Evolutionary conservation across 148 eudicot genomes (phyloP).

Genomic region (Linanthus parryae): DNA sequence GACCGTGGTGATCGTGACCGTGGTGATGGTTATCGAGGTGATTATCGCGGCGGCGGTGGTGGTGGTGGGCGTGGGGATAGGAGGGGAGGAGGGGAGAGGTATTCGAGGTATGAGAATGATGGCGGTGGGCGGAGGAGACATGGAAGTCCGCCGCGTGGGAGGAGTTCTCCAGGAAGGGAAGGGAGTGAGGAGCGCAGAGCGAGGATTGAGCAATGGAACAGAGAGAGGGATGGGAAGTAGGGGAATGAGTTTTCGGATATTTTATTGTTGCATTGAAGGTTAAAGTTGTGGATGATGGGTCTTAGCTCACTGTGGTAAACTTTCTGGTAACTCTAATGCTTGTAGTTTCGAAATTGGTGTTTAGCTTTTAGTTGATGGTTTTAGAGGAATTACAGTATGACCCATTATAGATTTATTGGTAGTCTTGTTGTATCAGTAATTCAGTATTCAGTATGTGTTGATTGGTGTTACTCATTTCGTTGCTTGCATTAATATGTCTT

Average conservation of each 20-base stretch:
- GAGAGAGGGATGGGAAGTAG: conserved; percentile 35
- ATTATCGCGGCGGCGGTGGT: too few relatives aligned
- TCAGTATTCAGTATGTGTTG: background rate
- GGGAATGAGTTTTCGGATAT: background rate
- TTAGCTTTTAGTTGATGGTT: background rate
- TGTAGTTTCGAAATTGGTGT: background rate
- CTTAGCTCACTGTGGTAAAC: background rate
- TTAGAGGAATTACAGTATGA: background rate
- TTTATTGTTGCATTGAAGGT: background rate
- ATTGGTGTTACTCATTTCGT: background rate
- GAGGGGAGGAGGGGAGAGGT: conserved; percentile 13
- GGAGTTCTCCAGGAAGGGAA: conserved; percentile 36
- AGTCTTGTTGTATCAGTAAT: background rate
- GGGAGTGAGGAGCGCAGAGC: conserved; percentile 60
- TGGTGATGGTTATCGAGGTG: too few relatives aligned
- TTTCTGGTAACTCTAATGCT: background rate
- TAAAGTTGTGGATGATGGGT: background rate
- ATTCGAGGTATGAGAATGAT: conserved; percentile 14
- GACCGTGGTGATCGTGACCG: too few relatives aligned
- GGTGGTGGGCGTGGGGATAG: conserved; percentile 9
- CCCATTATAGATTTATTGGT: background rate
- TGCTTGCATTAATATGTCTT: background rate
- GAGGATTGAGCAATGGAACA: too few relatives aligned
- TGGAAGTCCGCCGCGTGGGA: conserved; percentile 24
- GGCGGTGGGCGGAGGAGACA: conserved; percentile 24